phyloP scores from a whole-genome alignment of 176 grass and related monocot genomes.

The Oryza brachyantha region DNA sequence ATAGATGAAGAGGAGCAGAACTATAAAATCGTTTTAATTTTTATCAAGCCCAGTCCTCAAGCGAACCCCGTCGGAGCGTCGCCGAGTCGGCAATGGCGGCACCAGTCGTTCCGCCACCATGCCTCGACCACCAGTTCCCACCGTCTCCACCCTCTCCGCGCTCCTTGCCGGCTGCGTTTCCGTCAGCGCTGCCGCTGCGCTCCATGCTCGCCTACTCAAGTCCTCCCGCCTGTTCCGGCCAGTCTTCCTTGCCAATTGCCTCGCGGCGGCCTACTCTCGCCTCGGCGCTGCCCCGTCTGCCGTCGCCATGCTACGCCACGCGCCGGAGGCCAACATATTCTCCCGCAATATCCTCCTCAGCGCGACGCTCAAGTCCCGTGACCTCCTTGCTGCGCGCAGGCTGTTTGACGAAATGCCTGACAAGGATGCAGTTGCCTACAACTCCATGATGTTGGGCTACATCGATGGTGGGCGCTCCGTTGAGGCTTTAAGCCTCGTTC shows the following conservation, averaged over 20 bases:
- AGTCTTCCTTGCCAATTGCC: conserved; percentile 57
- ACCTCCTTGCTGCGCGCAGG: conserved; percentile 31
- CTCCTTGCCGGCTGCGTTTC: conserved; percentile 50
- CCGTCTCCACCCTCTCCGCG: conserved; percentile 25
- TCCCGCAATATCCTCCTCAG: conserved; percentile 62
- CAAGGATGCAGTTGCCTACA: conserved; percentile 61
- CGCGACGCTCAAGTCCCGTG: conserved; percentile 12
- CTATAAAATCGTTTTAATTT: too few species aligned
- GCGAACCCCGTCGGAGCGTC: neutral
- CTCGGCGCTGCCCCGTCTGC: conserved; percentile 32
- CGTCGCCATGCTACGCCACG: conserved; percentile 44
- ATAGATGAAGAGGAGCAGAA: too few species aligned
- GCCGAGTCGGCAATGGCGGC: neutral
- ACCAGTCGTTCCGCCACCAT: neutral
- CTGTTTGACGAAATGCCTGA: conserved; percentile 70
- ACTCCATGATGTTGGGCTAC: conserved; percentile 65
- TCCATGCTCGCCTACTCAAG: conserved; percentile 65
- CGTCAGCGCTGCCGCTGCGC: conserved; percentile 24
- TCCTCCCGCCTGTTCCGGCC: conserved; percentile 42
- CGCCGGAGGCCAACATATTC: conserved; percentile 46
- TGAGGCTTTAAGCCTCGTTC: conserved; percentile 36
- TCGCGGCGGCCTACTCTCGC: conserved; percentile 59
- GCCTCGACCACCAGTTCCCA: neutral
- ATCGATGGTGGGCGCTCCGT: neutral
- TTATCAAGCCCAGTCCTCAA: too few species aligned